Base-by-base conservation (phyloP, 2,329 filamentous ascomycete genomes). In the Colletotrichum sp. region DNA sequence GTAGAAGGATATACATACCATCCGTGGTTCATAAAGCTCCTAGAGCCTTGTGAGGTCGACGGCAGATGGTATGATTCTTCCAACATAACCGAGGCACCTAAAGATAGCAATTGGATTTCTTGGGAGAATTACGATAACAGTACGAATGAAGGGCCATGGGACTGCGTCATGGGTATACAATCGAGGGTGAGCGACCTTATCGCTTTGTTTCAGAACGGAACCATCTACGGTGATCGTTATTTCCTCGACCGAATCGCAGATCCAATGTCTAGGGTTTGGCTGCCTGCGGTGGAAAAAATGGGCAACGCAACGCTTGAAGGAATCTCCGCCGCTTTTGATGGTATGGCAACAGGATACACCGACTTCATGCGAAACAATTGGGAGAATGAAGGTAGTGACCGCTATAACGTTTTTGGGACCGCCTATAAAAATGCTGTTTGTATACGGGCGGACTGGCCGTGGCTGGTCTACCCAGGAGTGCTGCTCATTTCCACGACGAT, bases 381-480 rank as follows among this genome's bases (percentile, higher is more conserved):
- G n/a, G n/a, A n/a, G n/a, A n/a, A n/a, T n/a, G n/a, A n/a, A n/a
- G n/a, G n/a, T n/a, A n/a, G n/a, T n/a, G n/a, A n/a, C n/a, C n/a
- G n/a, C n/a, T n/a, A n/a, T n/a, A n/a, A n/a, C 5, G 55, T 59
- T 59, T 0, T 21, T 26, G 55, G 21, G 2, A 28, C 55, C 4
- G 15, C 24, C 8, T 28, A 7, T 0, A 49, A 49, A 13, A 49
- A 1, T 1, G n/a, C 55, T 1, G 55, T 59, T 0, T 59, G 55
- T 1, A 28, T 59, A 59, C 24, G 55, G 4, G 26, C 5, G 4
- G 55, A 28, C 15, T 59, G 55, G 55, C 24, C 15, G 2, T 59
- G 55, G 55, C 1, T 59, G 3, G 13, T 28, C 0, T 59, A 59
- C 1, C 55, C 55, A 6, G 55, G 0, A 59, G 24, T 24, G 0